Conservation (phyloP, 2,329 filamentous ascomycete species). For the Fusarium longipes region DNA sequence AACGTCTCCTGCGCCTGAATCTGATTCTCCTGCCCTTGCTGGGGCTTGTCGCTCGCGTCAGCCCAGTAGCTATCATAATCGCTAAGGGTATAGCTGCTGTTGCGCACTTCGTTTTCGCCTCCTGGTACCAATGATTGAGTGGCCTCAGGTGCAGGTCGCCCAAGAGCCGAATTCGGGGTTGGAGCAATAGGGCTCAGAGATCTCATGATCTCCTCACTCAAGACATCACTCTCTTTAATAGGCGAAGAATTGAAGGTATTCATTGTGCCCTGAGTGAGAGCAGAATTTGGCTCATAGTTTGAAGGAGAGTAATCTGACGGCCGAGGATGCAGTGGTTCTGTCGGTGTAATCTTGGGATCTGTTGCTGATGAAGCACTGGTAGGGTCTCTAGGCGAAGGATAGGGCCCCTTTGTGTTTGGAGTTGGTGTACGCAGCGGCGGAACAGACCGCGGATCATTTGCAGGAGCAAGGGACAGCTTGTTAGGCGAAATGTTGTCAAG, state of each 20-base stretch:
- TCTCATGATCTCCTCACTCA: conserved; percentile 80
- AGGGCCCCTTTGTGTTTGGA: conserved; percentile 37
- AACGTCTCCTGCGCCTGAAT: conserved; percentile 10
- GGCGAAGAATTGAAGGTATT: conserved; percentile 64
- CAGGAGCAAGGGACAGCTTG: conserved; percentile 27
- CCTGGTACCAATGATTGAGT: conserved; percentile 34
- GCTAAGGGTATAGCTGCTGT: conserved; percentile 72
- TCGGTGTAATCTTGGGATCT: conserved; percentile 52
- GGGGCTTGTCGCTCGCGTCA: conserved; percentile 47
- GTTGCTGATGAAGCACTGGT: conserved; percentile 7
- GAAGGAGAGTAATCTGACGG: conserved; percentile 51
- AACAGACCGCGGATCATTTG: conserved; percentile 43
- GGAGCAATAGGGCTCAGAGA: conserved; percentile 67
- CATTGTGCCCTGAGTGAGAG: conserved; percentile 58
- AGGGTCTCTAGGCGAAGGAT: conserved; percentile 17
- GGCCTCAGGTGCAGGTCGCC: conserved; percentile 26
- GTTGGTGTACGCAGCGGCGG: conserved; percentile 52
- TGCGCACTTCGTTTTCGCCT: conserved; percentile 49
- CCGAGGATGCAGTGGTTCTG: conserved; percentile 59
- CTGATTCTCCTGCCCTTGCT: conserved; percentile 5
- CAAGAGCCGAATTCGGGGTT: conserved; percentile 34
- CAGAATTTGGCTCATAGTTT: conserved; percentile 51
- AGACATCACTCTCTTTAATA: conserved; percentile 75
- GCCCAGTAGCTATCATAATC: conserved; percentile 77
- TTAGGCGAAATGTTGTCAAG: background rate